phyloP scores from a whole-genome alignment of 805 yeast genomes.

The Starmerella scarabaei region DNA sequence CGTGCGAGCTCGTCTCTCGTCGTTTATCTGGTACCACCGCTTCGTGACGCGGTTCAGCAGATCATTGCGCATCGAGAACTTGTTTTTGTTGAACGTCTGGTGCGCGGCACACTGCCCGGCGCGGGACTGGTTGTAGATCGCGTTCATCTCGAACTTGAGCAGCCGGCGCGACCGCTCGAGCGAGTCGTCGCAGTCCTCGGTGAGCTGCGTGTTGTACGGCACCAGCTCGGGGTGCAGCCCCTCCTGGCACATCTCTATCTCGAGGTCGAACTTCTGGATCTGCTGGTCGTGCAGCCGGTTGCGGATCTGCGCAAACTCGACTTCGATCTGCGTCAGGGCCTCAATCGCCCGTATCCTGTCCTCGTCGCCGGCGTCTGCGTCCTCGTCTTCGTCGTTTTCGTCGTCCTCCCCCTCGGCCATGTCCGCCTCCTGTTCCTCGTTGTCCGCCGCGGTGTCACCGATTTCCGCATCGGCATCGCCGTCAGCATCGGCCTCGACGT shows the following conservation, averaged over 20 bases:
- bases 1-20: constrained; percentile 75
- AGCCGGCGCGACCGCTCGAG: constrained; percentile 37
- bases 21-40: constrained; percentile 82
- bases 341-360: constrained; percentile 51
- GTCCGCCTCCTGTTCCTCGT: constrained; percentile 17
- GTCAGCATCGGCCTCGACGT: constrained; percentile 19
- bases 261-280: constrained; percentile 61
- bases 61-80: constrained; percentile 51
- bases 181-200: constrained; percentile 59
- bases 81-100: constrained; percentile 62
- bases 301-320: constrained; percentile 72
- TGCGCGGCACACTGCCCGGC: constrained; percentile 71
- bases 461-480: constrained; percentile 22
- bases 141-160: constrained; percentile 54
- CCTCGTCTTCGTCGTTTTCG: constrained; percentile 17
- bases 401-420: constrained; percentile 20
- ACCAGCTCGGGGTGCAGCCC: constrained; percentile 89
- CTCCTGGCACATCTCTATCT: constrained; percentile 69
- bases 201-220: constrained; percentile 55
- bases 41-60: constrained; percentile 64
- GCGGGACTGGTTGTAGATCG: constrained; percentile 67
- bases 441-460: constrained; percentile 17
- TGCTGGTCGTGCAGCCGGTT: constrained; percentile 79
- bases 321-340: constrained; percentile 66
- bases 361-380: constrained; percentile 28